These are phyloP conservation scores for Komagataella ulmi DNA, from an alignment of 805 yeast genomes.

Conservation along the genomic window DNA sequence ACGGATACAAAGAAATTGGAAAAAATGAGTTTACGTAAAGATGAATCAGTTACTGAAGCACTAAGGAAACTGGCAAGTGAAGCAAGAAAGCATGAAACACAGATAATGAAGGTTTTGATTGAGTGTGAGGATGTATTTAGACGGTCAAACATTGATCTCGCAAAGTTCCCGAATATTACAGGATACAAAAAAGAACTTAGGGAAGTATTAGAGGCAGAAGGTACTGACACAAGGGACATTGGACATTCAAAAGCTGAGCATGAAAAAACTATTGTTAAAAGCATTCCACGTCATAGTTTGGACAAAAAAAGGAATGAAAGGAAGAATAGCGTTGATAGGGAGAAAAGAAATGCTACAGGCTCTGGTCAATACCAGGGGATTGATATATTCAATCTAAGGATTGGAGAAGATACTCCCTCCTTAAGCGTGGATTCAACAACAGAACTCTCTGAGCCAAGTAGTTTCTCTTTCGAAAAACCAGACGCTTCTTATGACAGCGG, in stretches of 20 bases:
- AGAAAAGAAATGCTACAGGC: background rate
- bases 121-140: conserved; percentile 33
- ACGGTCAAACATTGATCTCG: conserved; percentile 6
- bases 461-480: background rate
- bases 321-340: too few species aligned
- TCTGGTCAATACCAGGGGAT: background rate
- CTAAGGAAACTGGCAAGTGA: conserved; percentile 28
- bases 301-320: background rate
- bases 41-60: conserved; percentile 26
- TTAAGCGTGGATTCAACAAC: background rate
- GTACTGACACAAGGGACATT: background rate
- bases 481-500: background rate
- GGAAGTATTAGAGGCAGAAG: background rate
- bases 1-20: conserved; percentile 30
- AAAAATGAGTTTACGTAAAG: conserved; percentile 31
- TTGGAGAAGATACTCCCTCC: background rate
- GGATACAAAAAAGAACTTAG: background rate
- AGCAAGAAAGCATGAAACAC: conserved; percentile 34
- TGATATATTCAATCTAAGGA: background rate
- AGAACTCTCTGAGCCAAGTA: background rate
- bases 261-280: background rate
- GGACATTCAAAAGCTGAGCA: background rate
- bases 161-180: background rate
- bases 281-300: background rate
- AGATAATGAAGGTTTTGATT: conserved; percentile 27